Evolutionary conservation across 2,329 filamentous ascomycete genomes (phyloP).

Genomic region (Cladosporium sp.): DNA sequence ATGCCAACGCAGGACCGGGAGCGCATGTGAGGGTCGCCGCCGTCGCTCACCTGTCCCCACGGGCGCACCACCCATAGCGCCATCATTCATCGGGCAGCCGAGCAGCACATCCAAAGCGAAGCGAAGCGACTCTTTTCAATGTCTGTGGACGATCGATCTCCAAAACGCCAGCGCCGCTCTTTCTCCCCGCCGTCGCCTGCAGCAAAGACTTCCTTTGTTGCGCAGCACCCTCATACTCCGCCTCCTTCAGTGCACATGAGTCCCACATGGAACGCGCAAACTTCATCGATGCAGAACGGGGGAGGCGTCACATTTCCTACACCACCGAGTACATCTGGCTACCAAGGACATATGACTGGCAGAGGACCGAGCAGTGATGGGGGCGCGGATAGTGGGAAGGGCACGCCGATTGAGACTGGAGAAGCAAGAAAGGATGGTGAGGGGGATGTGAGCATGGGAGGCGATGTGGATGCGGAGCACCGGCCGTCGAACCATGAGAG

Average conservation of each 20-base stretch:
- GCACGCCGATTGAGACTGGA: slow-evolving; percentile 24
- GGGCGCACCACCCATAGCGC: neutral
- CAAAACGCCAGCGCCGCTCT: slow-evolving; percentile 36
- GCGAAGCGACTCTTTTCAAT: slow-evolving; percentile 19
- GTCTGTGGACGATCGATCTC: slow-evolving; percentile 31
- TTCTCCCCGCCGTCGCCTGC: slow-evolving; percentile 44
- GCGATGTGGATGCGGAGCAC: slow-evolving; percentile 32
- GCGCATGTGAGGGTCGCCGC: slow-evolving; percentile 9
- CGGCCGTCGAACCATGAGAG: slow-evolving; percentile 46
- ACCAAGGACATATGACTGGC: slow-evolving; percentile 25
- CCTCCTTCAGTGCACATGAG: slow-evolving; percentile 46
- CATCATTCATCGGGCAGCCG: no score
- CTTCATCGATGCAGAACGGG: slow-evolving; percentile 17
- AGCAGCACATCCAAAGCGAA: neutral
- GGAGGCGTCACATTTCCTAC: slow-evolving; percentile 32
- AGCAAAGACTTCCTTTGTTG: slow-evolving; percentile 35
- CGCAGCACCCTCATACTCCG: slow-evolving; percentile 40
- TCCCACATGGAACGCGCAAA: slow-evolving; percentile 39
- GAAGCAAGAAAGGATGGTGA: slow-evolving; percentile 36
- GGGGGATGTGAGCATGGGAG: slow-evolving; percentile 38
- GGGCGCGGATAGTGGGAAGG: slow-evolving; percentile 22
- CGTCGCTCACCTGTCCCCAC: neutral
- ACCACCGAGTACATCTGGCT: slow-evolving; percentile 39
- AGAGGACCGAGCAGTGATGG: slow-evolving; percentile 21
- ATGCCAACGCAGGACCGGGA: neutral